Evolutionary conservation across 2,329 filamentous ascomycete genomes (phyloP), one percentile per base, ranked within the genome.

Genomic region (Fusarium sp.): DNA sequence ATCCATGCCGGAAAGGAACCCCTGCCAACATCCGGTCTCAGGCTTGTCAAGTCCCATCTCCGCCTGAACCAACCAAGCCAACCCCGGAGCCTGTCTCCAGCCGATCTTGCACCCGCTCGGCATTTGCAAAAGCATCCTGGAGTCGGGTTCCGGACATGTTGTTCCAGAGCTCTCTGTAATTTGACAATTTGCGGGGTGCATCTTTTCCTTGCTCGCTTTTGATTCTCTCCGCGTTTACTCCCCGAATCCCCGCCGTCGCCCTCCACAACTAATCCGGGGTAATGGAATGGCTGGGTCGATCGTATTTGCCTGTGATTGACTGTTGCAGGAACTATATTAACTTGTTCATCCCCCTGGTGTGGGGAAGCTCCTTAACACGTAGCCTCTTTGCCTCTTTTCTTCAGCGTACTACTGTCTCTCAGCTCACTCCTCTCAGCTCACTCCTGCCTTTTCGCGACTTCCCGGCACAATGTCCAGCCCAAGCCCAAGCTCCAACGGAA

Each of bases 401-500:
- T n/a, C 47, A 29, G 22, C 45, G 7, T 35, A 27, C 33, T 29
- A 10, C 3, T 22, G 9, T 58, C 36, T 58, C 35, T 35, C n/a
- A 22, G 27, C 33, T 10, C 54, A 35, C 52, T 18, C 13, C 33
- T 58, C 36, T 35, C n/a, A 20, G 27, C 16, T 3, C 6, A 13
- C 16, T 25, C 11, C 27, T n/a, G 3, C 8, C 9, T 31, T 10
- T 10, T 31, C 29, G 27, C 22, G 18, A n/a, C 40, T 11, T n/a
- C n/a, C 4, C 29, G 36, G 2, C 40, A 40, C 4, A 36, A 75
- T 75, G 73, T 75, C 73, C 1, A 60, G 29, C 47, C 47, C 45
- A 7, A 74, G 71, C 11, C 25, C 65, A 8, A 74, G 71, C 10
- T 18, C 62, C 33, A 62, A 74, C 5, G 63, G 65, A 22, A 75